A percentile compares a stretch with the other conserved stretches of the same genome.
phyloP scores from a whole-genome alignment of 78 protist genomes.

The Guillardia theta region DNA sequence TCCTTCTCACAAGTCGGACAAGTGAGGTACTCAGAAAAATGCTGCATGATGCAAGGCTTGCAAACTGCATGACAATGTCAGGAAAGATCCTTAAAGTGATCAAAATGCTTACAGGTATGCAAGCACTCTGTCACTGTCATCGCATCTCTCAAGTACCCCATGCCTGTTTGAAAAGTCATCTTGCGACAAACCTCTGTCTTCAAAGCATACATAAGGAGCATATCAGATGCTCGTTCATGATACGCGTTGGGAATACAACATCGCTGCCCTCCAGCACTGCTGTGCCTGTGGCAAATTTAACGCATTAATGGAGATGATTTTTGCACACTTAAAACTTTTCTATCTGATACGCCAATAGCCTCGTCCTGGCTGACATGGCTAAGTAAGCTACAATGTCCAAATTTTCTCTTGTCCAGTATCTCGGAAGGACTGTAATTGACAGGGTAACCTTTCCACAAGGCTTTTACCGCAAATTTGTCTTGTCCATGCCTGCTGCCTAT shows the following conservation, averaged over 20 bases:
- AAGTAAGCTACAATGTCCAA: too few species aligned
- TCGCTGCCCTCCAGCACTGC: conserved; percentile 36
- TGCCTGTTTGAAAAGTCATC: background rate
- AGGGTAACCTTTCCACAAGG: too few species aligned
- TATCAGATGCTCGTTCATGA: conserved; percentile 22
- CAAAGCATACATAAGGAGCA: conserved; percentile 4
- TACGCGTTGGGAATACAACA: background rate
- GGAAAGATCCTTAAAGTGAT: background rate
- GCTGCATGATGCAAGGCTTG: background rate
- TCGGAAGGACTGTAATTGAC: too few species aligned
- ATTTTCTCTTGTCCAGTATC: too few species aligned
- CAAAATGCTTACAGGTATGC: background rate
- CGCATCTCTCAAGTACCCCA: conserved; percentile 20
- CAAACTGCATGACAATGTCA: background rate
- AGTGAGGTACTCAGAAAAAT: background rate
- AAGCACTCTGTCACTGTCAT: background rate
- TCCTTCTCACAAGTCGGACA: background rate
- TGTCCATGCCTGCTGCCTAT: too few species aligned
- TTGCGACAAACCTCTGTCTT: background rate
- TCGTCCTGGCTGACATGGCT: background rate
- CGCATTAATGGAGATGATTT: background rate
- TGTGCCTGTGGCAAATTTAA: too few species aligned
- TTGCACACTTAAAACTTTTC: background rate
- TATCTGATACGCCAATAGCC: background rate
- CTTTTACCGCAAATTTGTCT: too few species aligned